Base-by-base conservation (phyloP, 805 yeast genomes). In the Metschnikowia gelsemii region DNA sequence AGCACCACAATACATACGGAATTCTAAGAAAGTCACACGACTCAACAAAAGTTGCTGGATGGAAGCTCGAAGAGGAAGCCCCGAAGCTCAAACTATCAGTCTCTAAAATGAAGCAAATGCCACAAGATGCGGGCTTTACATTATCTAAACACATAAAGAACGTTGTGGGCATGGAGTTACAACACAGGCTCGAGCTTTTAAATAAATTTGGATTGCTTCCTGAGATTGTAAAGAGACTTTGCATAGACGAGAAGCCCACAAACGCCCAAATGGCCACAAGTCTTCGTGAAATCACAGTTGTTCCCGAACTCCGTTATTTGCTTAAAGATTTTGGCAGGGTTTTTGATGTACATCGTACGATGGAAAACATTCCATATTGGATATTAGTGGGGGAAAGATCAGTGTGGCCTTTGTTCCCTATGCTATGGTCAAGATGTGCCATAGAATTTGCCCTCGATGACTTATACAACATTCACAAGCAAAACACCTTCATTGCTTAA, bases 381-480 rank as follows among this genome's bases (percentile, higher is more conserved):
- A 80, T 89, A 11, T 68, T 76, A 38, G 87, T 90, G 23, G 99
- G 99, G 4, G 97, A 91, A 61, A 72, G 84, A 49, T 84, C 96
- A 32, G 88, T 89, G 1, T 93, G 98, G 98, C 95, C 96, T 1
- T 76, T 87, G 38, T 71, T 87, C 46, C 87, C 96, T 0, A 68
- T 89, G 26, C 70, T 93, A 22, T 82, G 89, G 80, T 84, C 96
- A 1, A 70, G 99, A 34, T 87, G 96, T 55, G 80, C 90, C 1
- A 84, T 91, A 40, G 99, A 91, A 68, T 87, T 84, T 63, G 84
- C 89, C 19, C 69, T 91, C 41, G 96, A 90, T 59, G 87, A 84
- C 59, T 75, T 78, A 55, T 86, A 77, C 59, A 76, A 69, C 50
- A 56, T 66, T 32, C 73, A 68, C 55, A 57, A 68, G 45, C 44